Percentiles rank a stretch among this genome's conserved stretches.
phyloP scores from a whole-genome alignment of 148 eudicot genomes.

The Bassia scoparia region DNA sequence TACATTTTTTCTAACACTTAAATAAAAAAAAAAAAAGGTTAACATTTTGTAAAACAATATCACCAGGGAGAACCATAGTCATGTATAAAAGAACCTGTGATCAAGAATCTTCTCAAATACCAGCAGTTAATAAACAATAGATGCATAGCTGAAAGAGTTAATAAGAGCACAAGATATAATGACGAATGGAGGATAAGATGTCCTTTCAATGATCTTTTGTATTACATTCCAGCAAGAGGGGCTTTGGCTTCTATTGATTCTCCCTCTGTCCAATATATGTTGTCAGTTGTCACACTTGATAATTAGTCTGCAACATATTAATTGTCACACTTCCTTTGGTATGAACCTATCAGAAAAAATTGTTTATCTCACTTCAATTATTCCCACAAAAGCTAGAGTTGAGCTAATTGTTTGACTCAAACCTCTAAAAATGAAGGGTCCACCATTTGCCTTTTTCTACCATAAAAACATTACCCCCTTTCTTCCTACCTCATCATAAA shows the following conservation, averaged over 20 bases:
- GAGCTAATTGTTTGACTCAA: too few species aligned
- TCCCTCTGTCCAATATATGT: too few species aligned
- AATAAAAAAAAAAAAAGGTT: constrained; percentile 17
- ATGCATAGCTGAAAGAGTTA: not conserved
- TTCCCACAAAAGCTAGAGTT: not conserved
- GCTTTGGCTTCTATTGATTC: too few species aligned
- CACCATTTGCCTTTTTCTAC: too few species aligned
- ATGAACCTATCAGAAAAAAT: too few species aligned
- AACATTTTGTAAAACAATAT: not conserved
- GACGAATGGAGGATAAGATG: not conserved
- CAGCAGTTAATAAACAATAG: not conserved
- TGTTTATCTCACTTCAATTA: too few species aligned
- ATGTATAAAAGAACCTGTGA: not conserved
- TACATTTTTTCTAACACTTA: not conserved
- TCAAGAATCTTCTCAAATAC: not conserved
- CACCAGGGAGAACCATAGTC: not conserved
- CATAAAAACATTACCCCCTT: too few species aligned
- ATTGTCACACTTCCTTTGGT: too few species aligned
- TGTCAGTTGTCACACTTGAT: too few species aligned
- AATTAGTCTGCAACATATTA: too few species aligned
- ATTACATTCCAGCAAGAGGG: not conserved
- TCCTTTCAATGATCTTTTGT: not conserved
- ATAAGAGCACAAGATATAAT: not conserved
- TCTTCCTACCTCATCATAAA: too few species aligned
- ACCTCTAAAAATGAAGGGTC: too few species aligned